These are phyloP conservation scores for Yamadazyma nakazawae DNA, from an alignment of 805 yeast genomes.

Conservation along the genomic window DNA sequence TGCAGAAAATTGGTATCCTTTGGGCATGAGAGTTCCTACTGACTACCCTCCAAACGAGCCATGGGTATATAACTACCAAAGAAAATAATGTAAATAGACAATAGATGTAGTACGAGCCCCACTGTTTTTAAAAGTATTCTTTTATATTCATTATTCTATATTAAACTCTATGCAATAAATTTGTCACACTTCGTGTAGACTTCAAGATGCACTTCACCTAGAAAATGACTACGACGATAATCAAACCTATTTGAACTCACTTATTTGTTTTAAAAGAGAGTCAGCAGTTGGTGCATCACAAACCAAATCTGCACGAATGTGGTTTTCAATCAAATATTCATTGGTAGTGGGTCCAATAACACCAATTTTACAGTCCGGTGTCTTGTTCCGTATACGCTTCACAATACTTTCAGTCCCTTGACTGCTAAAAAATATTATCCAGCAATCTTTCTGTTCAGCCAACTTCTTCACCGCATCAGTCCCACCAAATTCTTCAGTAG, in stretches of 20 bases:
- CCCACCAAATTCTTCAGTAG: constrained; percentile 45
- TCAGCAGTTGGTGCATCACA: constrained; percentile 71
- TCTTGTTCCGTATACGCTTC: constrained; percentile 25
- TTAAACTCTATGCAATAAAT: background rate
- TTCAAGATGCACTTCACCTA: too few relatives aligned
- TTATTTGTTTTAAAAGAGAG: constrained; percentile 45
- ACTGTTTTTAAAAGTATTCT: background rate
- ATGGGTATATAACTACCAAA: constrained; percentile 61
- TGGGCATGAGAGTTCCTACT: constrained; percentile 84
- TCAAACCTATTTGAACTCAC: constrained; percentile 2
- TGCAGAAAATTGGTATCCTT: constrained; percentile 55
- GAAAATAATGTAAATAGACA: constrained; percentile 1
- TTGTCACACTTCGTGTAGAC: background rate
- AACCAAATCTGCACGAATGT: constrained; percentile 57
- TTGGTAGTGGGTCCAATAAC: constrained; percentile 94
- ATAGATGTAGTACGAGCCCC: background rate
- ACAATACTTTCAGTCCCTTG: constrained; percentile 76
- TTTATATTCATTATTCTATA: too few relatives aligned
- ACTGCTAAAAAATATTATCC: constrained; percentile 90
- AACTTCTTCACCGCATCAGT: constrained; percentile 45
- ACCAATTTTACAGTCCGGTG: constrained; percentile 48
- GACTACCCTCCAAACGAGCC: constrained; percentile 79
- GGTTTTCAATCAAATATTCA: constrained; percentile 49
- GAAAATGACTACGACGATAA: background rate
- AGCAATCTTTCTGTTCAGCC: constrained; percentile 26